These are phyloP conservation scores for Russula foetens DNA, from an alignment of 768 basidiomycete genomes.

Conservation along the genomic window DNA sequence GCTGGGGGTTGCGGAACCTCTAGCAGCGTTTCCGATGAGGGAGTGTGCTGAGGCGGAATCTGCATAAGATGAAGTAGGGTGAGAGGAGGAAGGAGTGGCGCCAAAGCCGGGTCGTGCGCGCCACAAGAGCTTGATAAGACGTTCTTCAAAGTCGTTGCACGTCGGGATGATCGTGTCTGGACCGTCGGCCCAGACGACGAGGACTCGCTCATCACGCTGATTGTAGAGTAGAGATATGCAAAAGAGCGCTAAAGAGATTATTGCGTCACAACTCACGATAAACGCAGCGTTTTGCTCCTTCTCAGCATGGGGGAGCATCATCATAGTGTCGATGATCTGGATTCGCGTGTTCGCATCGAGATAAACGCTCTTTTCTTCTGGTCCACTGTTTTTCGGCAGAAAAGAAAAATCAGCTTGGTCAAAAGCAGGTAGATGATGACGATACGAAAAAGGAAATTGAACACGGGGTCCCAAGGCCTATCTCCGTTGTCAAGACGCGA, in stretches of 20 bases:
- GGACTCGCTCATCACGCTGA: slow-evolving; percentile 73
- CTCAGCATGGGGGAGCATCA: slow-evolving; percentile 55
- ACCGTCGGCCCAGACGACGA: slow-evolving; percentile 79
- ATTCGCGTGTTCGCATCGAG: slow-evolving; percentile 60
- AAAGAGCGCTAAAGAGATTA: not conserved
- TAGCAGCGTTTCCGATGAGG: not conserved
- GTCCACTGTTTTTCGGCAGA: slow-evolving; percentile 20
- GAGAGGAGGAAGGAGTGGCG: slow-evolving; percentile 24
- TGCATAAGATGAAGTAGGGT: slow-evolving; percentile 21
- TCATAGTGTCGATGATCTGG: slow-evolving; percentile 74
- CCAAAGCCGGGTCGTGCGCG: slow-evolving; percentile 30
- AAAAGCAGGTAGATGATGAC: not conserved
- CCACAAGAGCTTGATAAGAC: slow-evolving; percentile 52
- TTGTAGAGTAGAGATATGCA: not conserved
- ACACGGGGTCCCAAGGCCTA: not conserved
- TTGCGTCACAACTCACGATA: slow-evolving; percentile 42
- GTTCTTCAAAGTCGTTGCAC: slow-evolving; percentile 45
- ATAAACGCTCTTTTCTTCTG: slow-evolving; percentile 33
- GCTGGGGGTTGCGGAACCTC: slow-evolving; percentile 6
- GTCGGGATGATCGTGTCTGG: slow-evolving; percentile 64
- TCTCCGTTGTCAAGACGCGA: not conserved
- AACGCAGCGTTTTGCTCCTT: slow-evolving; percentile 60
- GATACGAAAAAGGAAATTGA: not conserved
- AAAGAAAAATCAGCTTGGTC: slow-evolving; percentile 4
- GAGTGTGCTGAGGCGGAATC: slow-evolving; percentile 36